These are phyloP conservation scores for Parascedosporium putredinis DNA, from an alignment of 2,329 filamentous ascomycete genomes.

Conservation along the genomic window DNA sequence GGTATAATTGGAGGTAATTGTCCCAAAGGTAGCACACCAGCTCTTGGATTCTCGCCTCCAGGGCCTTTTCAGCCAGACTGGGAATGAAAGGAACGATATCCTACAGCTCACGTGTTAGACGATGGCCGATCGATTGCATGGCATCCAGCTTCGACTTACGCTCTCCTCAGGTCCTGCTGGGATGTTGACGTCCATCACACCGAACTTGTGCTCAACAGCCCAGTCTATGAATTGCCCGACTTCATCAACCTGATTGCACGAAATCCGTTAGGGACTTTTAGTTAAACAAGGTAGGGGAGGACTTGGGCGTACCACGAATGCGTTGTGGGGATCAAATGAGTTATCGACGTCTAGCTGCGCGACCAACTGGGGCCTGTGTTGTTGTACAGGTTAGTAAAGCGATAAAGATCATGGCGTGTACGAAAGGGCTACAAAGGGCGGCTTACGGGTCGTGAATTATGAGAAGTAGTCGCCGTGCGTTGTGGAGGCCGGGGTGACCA, in stretches of 20 bases:
- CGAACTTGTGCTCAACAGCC: slow-evolving; percentile 67
- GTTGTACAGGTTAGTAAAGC: not conserved
- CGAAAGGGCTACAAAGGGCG: too few species aligned
- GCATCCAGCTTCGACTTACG: slow-evolving; percentile 22
- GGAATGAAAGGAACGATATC: slow-evolving; percentile 39
- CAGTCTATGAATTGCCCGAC: slow-evolving; percentile 74
- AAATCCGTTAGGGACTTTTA: not conserved
- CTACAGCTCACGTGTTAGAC: slow-evolving; percentile 17
- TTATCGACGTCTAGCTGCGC: slow-evolving; percentile 63
- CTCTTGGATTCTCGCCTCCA: slow-evolving; percentile 56
- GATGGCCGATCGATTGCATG: not conserved
- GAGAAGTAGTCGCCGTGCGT: slow-evolving; percentile 60
- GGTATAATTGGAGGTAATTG: slow-evolving; percentile 80
- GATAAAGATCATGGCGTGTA: slow-evolving; percentile 7
- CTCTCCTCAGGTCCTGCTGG: slow-evolving; percentile 39
- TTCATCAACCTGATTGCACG: slow-evolving; percentile 61
- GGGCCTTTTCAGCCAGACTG: slow-evolving; percentile 30
- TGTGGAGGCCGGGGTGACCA: slow-evolving; percentile 64
- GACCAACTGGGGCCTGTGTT: slow-evolving; percentile 54
- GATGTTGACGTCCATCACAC: slow-evolving; percentile 84
- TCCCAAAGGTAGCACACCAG: slow-evolving; percentile 88
- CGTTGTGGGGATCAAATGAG: slow-evolving; percentile 69
- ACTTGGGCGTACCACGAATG: slow-evolving; percentile 65
- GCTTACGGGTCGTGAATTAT: slow-evolving; percentile 85
- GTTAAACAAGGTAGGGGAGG: not conserved